Conservation (phyloP, 2,329 filamentous ascomycete species). For the Blastomyces percursus region DNA sequence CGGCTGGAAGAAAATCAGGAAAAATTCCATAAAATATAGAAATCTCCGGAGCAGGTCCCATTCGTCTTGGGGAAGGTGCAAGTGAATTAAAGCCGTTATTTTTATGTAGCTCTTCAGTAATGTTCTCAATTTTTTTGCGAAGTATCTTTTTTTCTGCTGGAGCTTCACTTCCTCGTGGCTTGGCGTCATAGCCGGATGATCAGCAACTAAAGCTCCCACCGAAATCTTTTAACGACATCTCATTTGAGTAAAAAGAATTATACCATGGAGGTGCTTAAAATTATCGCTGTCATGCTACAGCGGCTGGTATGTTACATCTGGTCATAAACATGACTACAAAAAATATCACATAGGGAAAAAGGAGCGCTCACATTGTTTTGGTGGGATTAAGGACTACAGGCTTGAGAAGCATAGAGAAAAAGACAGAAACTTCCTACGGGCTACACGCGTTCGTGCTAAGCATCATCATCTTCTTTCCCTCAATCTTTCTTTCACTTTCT, state of each 20-base stretch:
- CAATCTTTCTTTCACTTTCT: neutral
- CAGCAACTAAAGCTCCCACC: neutral
- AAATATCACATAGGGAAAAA: neutral
- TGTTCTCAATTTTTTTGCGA: neutral
- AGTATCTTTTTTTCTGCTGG: neutral
- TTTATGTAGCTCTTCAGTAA: neutral
- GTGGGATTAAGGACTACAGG: neutral
- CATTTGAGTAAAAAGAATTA: no score
- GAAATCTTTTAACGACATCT: neutral
- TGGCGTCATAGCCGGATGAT: constrained; percentile 1
- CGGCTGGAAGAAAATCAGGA: neutral
- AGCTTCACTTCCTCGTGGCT: neutral
- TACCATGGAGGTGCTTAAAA: neutral
- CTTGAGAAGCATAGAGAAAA: neutral
- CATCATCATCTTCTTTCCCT: no score
- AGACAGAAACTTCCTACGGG: neutral
- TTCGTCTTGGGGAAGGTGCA: neutral
- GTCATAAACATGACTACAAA: neutral
- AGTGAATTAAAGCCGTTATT: neutral
- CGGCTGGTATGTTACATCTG: constrained; percentile 1
- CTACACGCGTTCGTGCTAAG: neutral
- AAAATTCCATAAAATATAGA: neutral
- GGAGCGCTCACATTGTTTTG: neutral
- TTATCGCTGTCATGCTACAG: neutral
- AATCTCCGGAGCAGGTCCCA: neutral